Percentiles rank a stretch among this genome's conserved stretches.
phyloP scores from a whole-genome alignment of 495 filamentous ascomycete species.

The Talaromyces thailandensis region DNA sequence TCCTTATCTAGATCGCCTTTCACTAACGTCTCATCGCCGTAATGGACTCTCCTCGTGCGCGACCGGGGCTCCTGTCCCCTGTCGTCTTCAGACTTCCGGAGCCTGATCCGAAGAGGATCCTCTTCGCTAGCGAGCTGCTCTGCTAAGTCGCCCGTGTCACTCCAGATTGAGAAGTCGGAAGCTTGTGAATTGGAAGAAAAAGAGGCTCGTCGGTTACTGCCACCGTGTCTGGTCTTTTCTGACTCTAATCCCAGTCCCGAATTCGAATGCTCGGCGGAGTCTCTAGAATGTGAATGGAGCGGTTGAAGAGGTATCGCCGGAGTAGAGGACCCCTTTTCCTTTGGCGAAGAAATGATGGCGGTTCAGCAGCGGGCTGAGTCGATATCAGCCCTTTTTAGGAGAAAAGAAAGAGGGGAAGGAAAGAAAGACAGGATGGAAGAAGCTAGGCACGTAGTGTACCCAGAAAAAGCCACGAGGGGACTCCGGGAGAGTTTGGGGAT shows the following conservation, averaged over 20 bases:
- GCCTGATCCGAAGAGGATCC: constrained; percentile 61
- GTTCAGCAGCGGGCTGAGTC: constrained; percentile 35
- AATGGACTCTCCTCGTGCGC: constrained; percentile 38
- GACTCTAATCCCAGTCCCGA: constrained; percentile 29
- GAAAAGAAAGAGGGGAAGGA: neutral
- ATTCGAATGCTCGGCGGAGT: constrained; percentile 23
- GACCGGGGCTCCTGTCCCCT: constrained; percentile 18
- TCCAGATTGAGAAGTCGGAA: constrained; percentile 76
- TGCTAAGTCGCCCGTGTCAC: constrained; percentile 86
- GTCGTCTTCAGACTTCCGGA: constrained; percentile 54
- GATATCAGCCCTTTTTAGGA: constrained; percentile 28
- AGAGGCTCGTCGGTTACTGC: constrained; percentile 41
- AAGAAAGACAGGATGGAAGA: neutral
- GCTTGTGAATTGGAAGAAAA: constrained; percentile 49
- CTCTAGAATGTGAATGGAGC: constrained; percentile 32
- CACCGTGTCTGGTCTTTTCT: constrained; percentile 26
- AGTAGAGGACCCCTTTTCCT: constrained; percentile 23
- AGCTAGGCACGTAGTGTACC: constrained; percentile 2
- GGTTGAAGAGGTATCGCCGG: constrained; percentile 51
- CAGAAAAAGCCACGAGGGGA: neutral
- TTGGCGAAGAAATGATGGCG: constrained; percentile 53
- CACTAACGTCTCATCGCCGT: constrained; percentile 22
- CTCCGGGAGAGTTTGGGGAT: neutral
- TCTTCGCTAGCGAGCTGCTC: constrained; percentile 79
- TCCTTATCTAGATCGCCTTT: constrained; percentile 58